A percentile compares a stretch with the other conserved stretches of the same genome.
These are phyloP conservation scores for Cunninghamia lanceolata DNA, from an alignment of 75 land plant species.

Conservation along the genomic window DNA sequence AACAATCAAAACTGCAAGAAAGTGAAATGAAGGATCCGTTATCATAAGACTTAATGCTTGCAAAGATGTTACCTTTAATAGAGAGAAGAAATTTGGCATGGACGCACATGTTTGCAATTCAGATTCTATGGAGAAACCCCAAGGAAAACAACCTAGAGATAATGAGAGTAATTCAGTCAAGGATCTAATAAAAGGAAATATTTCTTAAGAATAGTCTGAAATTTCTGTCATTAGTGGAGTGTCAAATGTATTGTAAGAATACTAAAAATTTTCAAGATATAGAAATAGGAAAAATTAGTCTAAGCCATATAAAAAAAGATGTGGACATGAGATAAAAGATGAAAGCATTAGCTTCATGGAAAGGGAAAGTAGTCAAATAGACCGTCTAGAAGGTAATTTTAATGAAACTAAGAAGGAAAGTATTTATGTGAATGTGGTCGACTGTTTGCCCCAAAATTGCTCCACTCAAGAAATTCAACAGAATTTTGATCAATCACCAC, in stretches of 20 bases:
- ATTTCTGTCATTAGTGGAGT: neutral
- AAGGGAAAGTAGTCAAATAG: neutral
- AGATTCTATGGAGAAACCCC: no score
- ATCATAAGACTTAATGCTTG: no score
- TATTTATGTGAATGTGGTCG: neutral
- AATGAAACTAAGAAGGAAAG: neutral
- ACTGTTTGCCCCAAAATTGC: neutral
- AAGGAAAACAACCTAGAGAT: no score
- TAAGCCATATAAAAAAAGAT: neutral
- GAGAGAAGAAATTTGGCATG: no score
- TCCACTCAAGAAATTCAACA: slow-evolving; percentile 20
- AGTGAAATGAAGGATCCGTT: neutral
- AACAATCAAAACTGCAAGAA: no score
- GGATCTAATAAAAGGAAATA: no score
- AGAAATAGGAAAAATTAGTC: neutral
- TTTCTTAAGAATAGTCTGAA: neutral
- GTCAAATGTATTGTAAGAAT: neutral
- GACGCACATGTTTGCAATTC: no score
- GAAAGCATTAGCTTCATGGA: neutral
- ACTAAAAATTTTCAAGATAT: neutral
- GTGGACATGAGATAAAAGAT: neutral
- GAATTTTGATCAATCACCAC: slow-evolving; percentile 20
- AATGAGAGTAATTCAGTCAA: no score
- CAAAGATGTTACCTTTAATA: no score
- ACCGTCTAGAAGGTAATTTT: neutral